Percentiles rank a stretch among this genome's conserved stretches.
Conservation (phyloP, 768 basidiomycete species). For the Inosperma sp. region DNA sequence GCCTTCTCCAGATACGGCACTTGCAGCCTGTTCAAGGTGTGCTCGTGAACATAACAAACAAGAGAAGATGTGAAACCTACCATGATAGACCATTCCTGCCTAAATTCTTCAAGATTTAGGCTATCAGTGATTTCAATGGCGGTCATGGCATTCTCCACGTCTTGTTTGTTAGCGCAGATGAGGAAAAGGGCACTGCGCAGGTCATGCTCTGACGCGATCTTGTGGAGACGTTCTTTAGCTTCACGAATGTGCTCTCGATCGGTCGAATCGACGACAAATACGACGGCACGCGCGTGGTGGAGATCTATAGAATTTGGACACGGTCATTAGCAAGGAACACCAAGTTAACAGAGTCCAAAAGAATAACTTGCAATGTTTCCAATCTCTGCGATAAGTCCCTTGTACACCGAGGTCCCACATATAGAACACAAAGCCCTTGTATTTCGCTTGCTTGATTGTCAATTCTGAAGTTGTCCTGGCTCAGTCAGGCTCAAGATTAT, state of each 20-base stretch:
- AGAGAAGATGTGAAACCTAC: slow-evolving; percentile 38
- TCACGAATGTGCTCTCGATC: slow-evolving; percentile 99
- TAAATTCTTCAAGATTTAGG: slow-evolving; percentile 94
- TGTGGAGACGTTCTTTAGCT: slow-evolving; percentile 97
- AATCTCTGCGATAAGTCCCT: slow-evolving; percentile 98
- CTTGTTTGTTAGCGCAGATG: slow-evolving; percentile 99
- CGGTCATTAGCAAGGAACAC: too few species aligned
- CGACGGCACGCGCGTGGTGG: slow-evolving; percentile 99
- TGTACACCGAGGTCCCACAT: slow-evolving; percentile 99
- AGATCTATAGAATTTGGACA: slow-evolving; percentile 63
- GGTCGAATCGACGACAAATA: slow-evolving; percentile 99
- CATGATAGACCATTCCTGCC: slow-evolving; percentile 98
- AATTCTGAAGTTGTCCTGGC: slow-evolving; percentile 66
- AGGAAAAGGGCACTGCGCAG: slow-evolving; percentile 96
- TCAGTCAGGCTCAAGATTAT: slow-evolving; percentile 11
- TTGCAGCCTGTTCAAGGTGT: slow-evolving; percentile 65
- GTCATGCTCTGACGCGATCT: slow-evolving; percentile 99
- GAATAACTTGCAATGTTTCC: slow-evolving; percentile 91
- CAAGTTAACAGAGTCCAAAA: slow-evolving; percentile 17
- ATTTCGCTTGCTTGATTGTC: slow-evolving; percentile 99
- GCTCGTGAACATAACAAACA: slow-evolving; percentile 9
- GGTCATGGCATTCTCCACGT: slow-evolving; percentile 99
- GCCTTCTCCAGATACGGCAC: slow-evolving; percentile 97
- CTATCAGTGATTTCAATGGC: slow-evolving; percentile 99
- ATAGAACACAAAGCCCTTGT: slow-evolving; percentile 99